These are phyloP conservation scores for Collybia mongolica DNA, from an alignment of 768 basidiomycete genomes.

Conservation along the genomic window DNA sequence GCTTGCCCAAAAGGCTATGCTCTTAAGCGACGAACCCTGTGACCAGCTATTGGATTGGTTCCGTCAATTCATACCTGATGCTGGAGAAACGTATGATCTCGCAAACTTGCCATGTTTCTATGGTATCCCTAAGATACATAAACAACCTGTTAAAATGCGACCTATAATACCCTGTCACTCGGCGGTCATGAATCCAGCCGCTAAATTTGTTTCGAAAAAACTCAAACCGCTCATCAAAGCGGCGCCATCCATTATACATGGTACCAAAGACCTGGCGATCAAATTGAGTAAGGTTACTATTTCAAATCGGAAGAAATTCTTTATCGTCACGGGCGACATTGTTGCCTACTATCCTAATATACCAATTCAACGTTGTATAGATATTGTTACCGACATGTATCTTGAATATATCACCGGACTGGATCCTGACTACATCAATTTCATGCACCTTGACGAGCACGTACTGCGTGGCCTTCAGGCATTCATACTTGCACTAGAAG, in stretches of 20 bases:
- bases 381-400: constrained; percentile 19
- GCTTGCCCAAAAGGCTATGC: not conserved
- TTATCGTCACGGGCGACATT: constrained; percentile 29
- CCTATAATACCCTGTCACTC: constrained; percentile 31
- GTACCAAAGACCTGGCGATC: constrained; percentile 29
- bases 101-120: constrained; percentile 4
- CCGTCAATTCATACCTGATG: constrained; percentile 3
- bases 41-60: constrained; percentile 13
- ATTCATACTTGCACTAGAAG: constrained; percentile 10
- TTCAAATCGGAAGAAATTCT: constrained; percentile 6
- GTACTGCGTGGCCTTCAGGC: constrained; percentile 6
- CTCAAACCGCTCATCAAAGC: constrained; percentile 27
- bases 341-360: constrained; percentile 32
- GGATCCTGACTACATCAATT: constrained; percentile 1
- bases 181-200: constrained; percentile 24
- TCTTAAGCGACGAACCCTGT: not conserved
- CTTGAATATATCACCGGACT: constrained; percentile 6
- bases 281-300: constrained; percentile 22
- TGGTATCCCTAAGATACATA: constrained; percentile 34
- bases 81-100: constrained; percentile 1
- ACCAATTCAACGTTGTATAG: constrained; percentile 13
- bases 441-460: not conserved
- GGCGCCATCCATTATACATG: constrained; percentile 25
- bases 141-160: constrained; percentile 24
- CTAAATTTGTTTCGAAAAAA: constrained; percentile 27